These are phyloP conservation scores for Nakazawaea wickerhamii DNA, from an alignment of 805 yeast species.

Conservation along the genomic window DNA sequence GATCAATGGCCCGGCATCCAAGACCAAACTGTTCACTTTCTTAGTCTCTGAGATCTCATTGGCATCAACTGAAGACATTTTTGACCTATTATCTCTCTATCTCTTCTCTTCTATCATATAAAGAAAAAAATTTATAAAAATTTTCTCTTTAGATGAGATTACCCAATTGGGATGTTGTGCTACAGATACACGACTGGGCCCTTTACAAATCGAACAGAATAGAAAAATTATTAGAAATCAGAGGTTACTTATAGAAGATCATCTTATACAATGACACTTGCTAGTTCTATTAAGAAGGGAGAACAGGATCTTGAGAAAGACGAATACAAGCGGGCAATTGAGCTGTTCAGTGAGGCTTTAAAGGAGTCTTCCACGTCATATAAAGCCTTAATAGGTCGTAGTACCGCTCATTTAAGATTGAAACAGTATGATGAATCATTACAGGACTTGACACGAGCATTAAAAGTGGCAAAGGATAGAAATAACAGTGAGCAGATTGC, in stretches of 20 bases:
- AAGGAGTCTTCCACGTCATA: slow-evolving; percentile 39
- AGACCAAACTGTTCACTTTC: slow-evolving; percentile 54
- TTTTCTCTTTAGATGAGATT: neutral
- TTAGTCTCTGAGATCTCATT: slow-evolving; percentile 5
- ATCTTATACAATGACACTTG: slow-evolving; percentile 36
- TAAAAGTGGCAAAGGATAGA: slow-evolving; percentile 36
- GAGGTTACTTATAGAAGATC: no score
- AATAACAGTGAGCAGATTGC: slow-evolving; percentile 45
- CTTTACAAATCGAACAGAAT: no score
- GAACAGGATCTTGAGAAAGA: slow-evolving; percentile 38
- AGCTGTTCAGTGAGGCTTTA: slow-evolving; percentile 33
- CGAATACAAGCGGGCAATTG: slow-evolving; percentile 41
- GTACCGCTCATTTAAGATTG: slow-evolving; percentile 44
- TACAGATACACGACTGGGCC: no score
- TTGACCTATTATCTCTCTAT: no score
- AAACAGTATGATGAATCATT: slow-evolving; percentile 44
- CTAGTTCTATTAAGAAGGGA: slow-evolving; percentile 28
- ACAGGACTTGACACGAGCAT: slow-evolving; percentile 39
- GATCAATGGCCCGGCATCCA: slow-evolving; percentile 95
- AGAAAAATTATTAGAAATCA: no score
- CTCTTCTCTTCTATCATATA: no score
- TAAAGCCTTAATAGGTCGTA: slow-evolving; percentile 41
- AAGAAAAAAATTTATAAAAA: no score
- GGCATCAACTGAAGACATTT: slow-evolving; percentile 9
- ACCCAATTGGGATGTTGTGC: no score